Percentiles rank a stretch among this genome's conserved stretches.
These are phyloP conservation scores for Gigaspora rosea DNA, from an alignment of 192 early-diverging fungal genomes.

Conservation along the genomic window DNA sequence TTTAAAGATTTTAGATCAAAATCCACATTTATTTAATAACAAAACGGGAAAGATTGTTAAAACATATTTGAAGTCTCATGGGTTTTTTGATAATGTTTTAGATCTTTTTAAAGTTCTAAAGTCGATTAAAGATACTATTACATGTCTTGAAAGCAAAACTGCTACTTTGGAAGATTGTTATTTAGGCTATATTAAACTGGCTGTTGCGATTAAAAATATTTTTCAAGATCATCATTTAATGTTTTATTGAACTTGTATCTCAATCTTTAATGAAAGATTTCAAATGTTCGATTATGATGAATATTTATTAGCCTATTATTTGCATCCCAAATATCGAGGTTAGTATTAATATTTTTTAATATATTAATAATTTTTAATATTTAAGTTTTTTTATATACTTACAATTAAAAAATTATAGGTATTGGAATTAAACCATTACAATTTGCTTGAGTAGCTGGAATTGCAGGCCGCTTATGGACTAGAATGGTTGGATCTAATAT, in stretches of 20 bases:
- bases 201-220: no score
- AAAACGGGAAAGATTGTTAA: background rate
- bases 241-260: no score
- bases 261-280: background rate
- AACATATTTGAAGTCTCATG: background rate
- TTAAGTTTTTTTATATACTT: background rate
- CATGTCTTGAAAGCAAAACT: no score
- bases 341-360: background rate
- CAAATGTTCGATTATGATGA: slow-evolving; percentile 6
- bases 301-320: background rate
- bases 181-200: no score
- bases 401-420: no score
- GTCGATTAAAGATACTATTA: background rate
- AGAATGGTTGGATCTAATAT: background rate
- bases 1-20: background rate
- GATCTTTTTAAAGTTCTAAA: background rate
- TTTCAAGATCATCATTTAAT: no score
- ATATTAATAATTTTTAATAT: background rate
- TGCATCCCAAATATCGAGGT: background rate
- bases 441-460: no score
- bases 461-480: no score
- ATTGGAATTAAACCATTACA: no score
- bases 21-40: background rate
- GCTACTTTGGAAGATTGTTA: no score
- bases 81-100: no score